Percentiles rank a stretch among this genome's conserved stretches.
Conservation (phyloP, 1,284 basidiomycete species). For the Cystobasidiaceae sp. region DNA sequence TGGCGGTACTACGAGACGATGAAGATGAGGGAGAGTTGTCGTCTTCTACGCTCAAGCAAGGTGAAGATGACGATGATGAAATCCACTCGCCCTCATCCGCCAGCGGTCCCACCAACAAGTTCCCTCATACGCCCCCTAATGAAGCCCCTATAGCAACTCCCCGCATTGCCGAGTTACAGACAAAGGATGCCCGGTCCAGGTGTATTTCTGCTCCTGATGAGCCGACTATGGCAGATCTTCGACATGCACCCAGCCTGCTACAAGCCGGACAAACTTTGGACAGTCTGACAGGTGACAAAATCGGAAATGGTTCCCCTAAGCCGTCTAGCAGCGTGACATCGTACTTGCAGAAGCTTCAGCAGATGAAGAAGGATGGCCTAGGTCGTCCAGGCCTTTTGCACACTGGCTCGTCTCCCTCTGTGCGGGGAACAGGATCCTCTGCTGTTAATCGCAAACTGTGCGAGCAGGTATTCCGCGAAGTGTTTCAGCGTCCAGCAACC, state of each 20-base stretch:
- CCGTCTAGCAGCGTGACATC: neutral
- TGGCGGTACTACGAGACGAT: neutral
- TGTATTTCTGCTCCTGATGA: slow-evolving; percentile 28
- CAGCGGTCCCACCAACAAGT: neutral
- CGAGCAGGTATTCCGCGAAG: slow-evolving; percentile 84
- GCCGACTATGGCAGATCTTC: slow-evolving; percentile 18
- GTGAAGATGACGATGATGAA: slow-evolving; percentile 7
- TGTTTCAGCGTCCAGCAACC: slow-evolving; percentile 51
- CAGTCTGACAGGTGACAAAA: neutral
- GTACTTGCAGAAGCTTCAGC: neutral
- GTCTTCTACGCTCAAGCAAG: slow-evolving; percentile 23
- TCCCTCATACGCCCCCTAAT: slow-evolving; percentile 22
- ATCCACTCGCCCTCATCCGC: slow-evolving; percentile 3
- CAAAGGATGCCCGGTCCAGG: slow-evolving; percentile 5
- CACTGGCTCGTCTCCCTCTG: slow-evolving; percentile 4
- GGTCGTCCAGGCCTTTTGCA: neutral
- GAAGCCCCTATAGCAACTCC: slow-evolving; percentile 2
- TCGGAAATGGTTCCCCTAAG: neutral
- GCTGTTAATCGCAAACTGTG: slow-evolving; percentile 85
- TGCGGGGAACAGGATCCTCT: slow-evolving; percentile 72
- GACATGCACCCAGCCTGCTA: slow-evolving; percentile 5
- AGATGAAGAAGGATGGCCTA: neutral
- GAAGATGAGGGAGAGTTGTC: slow-evolving; percentile 24
- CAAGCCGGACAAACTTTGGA: neutral
- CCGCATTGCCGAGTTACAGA: neutral